Conservation (phyloP, 2,329 filamentous ascomycete species). For the Macrophomina pseudophaseolina region DNA sequence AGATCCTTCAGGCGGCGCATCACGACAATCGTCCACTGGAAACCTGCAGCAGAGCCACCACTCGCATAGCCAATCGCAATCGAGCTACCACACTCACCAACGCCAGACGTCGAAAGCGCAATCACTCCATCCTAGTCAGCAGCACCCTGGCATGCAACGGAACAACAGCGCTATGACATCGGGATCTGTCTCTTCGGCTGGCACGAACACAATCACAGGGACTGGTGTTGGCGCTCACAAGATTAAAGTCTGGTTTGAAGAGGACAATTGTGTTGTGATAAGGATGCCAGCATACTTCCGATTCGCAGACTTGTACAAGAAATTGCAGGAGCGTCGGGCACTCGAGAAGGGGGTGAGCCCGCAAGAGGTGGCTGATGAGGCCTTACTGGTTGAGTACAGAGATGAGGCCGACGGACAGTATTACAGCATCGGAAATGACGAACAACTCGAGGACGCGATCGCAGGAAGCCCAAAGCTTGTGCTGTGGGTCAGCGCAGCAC, state of each 20-base stretch:
- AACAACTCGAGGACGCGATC: constrained; percentile 80
- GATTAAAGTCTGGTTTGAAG: constrained; percentile 90
- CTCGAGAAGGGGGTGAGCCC: constrained; percentile 54
- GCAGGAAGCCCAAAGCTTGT: constrained; percentile 81
- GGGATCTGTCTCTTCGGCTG: constrained; percentile 34
- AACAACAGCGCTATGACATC: constrained; percentile 44
- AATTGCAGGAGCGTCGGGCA: constrained; percentile 83
- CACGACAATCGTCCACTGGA: constrained; percentile 44
- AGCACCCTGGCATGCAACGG: constrained; percentile 40
- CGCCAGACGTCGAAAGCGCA: constrained; percentile 44
- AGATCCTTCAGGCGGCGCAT: constrained; percentile 42
- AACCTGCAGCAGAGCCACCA: constrained; percentile 31
- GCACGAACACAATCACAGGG: constrained; percentile 28
- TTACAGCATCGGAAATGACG: constrained; percentile 75
- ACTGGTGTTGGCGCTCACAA: constrained; percentile 63
- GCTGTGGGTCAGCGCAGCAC: constrained; percentile 21
- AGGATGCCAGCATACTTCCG: constrained; percentile 82
- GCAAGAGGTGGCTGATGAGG: constrained; percentile 58
- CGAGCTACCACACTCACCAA: constrained; percentile 41
- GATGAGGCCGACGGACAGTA: constrained; percentile 80
- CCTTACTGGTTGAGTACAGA: constrained; percentile 81
- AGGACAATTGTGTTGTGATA: constrained; percentile 86
- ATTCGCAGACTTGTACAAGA: constrained; percentile 78
- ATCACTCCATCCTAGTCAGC: constrained; percentile 27
- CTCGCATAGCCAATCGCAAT: constrained; percentile 24